These are phyloP conservation scores for Colletotrichum eremochloae DNA, from an alignment of 2,329 filamentous ascomycete genomes.

Conservation along the genomic window DNA sequence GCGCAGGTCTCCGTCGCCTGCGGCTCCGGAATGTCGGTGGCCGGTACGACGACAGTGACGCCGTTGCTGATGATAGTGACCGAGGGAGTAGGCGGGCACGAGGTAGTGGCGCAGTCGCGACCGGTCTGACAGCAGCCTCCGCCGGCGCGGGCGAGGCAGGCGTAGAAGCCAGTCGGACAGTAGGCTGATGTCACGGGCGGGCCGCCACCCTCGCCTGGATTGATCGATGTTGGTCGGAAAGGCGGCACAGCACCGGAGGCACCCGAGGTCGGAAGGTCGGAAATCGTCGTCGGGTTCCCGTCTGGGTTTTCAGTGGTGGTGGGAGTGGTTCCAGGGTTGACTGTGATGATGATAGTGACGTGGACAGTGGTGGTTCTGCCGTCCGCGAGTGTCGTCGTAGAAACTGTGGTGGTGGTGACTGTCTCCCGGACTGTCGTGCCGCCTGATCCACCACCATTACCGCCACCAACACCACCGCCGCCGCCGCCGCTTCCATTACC, in stretches of 20 bases:
- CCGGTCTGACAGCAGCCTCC: constrained; percentile 90
- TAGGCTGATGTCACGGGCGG: constrained; percentile 47
- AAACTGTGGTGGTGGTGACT: constrained; percentile 46
- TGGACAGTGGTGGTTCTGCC: constrained; percentile 55
- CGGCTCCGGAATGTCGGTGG: constrained; percentile 59
- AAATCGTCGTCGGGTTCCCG: constrained; percentile 54
- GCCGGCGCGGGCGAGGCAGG: constrained; percentile 86
- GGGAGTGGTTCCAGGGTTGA: constrained; percentile 47
- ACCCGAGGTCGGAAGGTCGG: constrained; percentile 52
- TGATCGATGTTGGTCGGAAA: constrained; percentile 60
- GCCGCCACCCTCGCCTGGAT: constrained; percentile 49
- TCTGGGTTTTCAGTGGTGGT: constrained; percentile 52
- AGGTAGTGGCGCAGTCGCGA: constrained; percentile 84
- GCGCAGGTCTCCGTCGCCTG: constrained; percentile 71
- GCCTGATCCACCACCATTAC: constrained; percentile 1
- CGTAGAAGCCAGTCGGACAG: constrained; percentile 93
- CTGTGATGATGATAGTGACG: constrained; percentile 57
- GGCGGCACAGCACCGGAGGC: constrained; percentile 59
- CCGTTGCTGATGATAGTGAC: constrained; percentile 78
- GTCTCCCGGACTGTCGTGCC: constrained; percentile 56
- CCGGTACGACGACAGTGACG: constrained; percentile 78
- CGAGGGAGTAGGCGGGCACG: constrained; percentile 73
- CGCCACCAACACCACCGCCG: constrained; percentile 1
- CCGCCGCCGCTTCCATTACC: constrained; percentile 9
- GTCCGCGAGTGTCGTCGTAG: constrained; percentile 48